Conservation (phyloP, 75 land plant genomes). For the Picea glauca region DNA sequence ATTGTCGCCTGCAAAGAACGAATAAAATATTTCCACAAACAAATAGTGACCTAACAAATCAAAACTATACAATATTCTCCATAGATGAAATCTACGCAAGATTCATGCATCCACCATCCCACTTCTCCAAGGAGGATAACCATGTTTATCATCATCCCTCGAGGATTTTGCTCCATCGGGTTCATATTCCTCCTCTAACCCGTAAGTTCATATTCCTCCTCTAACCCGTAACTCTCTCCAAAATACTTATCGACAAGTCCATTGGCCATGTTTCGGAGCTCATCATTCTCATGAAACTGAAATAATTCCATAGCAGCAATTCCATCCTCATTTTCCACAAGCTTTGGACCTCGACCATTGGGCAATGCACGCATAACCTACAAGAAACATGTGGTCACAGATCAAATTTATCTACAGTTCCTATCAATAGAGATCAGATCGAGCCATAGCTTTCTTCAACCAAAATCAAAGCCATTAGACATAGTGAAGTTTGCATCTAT, state of each 20-base stretch:
- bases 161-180: background rate
- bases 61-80: too few relatives aligned
- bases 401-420: background rate
- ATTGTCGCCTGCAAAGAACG: too few relatives aligned
- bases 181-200: slow-evolving; percentile 48
- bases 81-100: too few relatives aligned
- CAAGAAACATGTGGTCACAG: background rate
- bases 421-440: too few relatives aligned
- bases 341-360: slow-evolving; percentile 83
- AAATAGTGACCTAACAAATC: too few relatives aligned
- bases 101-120: too few relatives aligned
- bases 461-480: too few relatives aligned
- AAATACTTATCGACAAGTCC: slow-evolving; percentile 85
- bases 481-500: too few relatives aligned
- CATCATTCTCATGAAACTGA: slow-evolving; percentile 94
- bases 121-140: background rate
- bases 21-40: too few relatives aligned
- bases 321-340: slow-evolving; percentile 93
- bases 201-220: slow-evolving; percentile 50
- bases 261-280: slow-evolving; percentile 86
- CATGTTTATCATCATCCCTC: background rate
- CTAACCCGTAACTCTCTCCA: slow-evolving; percentile 87
- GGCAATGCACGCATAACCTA: slow-evolving; percentile 95
- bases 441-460: too few relatives aligned
- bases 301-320: slow-evolving; percentile 95